Conservation (phyloP, 768 basidiomycete species). For the Pisolithus orientalis region DNA sequence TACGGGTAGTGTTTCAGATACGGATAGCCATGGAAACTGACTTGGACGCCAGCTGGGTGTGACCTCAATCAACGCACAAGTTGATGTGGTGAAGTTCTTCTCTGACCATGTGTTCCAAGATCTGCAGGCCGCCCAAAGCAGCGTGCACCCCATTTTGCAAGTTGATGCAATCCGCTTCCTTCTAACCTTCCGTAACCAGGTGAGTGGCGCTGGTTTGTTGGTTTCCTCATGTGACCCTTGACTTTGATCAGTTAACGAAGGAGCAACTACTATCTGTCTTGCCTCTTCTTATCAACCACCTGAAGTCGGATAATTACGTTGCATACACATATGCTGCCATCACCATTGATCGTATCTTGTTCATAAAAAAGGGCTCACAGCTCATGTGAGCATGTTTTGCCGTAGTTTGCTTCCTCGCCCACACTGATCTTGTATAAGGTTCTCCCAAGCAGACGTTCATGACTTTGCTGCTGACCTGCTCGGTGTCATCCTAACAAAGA, state of each 20-base stretch:
- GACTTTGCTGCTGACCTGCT: slow-evolving; percentile 74
- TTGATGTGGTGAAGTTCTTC: slow-evolving; percentile 95
- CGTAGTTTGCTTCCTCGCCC: neutral
- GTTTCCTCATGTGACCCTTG: neutral
- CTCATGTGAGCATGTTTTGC: slow-evolving; percentile 53
- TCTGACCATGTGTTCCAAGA: slow-evolving; percentile 87
- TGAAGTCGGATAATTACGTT: slow-evolving; percentile 81
- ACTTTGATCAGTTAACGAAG: slow-evolving; percentile 67
- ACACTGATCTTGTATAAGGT: slow-evolving; percentile 42
- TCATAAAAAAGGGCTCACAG: slow-evolving; percentile 74
- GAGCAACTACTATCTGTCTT: slow-evolving; percentile 88
- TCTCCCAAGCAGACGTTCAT: slow-evolving; percentile 81
- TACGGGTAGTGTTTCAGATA: slow-evolving; percentile 4
- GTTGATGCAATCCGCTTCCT: slow-evolving; percentile 96
- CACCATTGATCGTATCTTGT: slow-evolving; percentile 92
- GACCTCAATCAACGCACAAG: slow-evolving; percentile 84
- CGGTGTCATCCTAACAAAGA: slow-evolving; percentile 66
- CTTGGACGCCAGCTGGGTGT: slow-evolving; percentile 65
- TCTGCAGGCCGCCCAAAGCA: slow-evolving; percentile 59
- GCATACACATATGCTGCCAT: slow-evolving; percentile 96
- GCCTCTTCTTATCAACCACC: slow-evolving; percentile 78
- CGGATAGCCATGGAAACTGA: neutral
- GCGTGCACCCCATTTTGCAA: slow-evolving; percentile 84
- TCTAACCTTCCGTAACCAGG: slow-evolving; percentile 94
- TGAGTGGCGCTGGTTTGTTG: slow-evolving; percentile 23